phyloP scores from a whole-genome alignment of 169 alveolate species.

The Hammondia hammondi region DNA sequence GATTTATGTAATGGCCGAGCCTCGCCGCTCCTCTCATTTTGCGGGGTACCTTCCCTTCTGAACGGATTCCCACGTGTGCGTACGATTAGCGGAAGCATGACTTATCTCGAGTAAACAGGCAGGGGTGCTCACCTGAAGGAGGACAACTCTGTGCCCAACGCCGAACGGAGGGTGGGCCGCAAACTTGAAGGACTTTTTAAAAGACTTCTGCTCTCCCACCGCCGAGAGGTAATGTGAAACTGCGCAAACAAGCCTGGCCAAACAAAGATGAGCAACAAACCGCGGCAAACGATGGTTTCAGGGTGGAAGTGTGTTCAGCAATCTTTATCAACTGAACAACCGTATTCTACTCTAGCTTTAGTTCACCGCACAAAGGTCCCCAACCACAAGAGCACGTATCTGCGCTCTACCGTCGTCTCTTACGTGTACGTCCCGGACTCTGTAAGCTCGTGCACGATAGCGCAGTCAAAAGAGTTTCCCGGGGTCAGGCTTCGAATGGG shows the following conservation, averaged over 20 bases:
- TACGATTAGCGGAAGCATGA: neutral
- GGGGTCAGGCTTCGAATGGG: constrained; percentile 56
- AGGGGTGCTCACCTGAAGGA: constrained; percentile 41
- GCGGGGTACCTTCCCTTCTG: no score
- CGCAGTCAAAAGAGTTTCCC: constrained; percentile 66
- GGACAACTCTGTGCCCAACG: constrained; percentile 49
- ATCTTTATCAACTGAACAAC: no score
- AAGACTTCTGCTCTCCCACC: constrained; percentile 59
- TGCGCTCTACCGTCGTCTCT: neutral
- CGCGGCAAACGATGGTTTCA: no score
- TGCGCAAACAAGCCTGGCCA: constrained; percentile 60
- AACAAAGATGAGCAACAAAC: neutral
- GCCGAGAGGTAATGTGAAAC: constrained; percentile 66
- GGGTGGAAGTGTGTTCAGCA: no score
- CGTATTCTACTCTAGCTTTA: no score
- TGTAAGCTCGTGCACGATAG: constrained; percentile 53
- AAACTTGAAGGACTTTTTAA: constrained; percentile 67
- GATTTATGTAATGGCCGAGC: no score
- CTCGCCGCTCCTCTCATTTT: no score
- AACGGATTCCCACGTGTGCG: no score
- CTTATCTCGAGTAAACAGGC: neutral
- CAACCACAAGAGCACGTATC: no score
- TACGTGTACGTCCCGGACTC: constrained; percentile 67
- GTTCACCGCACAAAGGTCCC: no score
- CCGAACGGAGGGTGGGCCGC: constrained; percentile 67